Evolutionary conservation across 2,329 filamentous ascomycete species (phyloP).

Genomic region (Microdochium paspali): DNA sequence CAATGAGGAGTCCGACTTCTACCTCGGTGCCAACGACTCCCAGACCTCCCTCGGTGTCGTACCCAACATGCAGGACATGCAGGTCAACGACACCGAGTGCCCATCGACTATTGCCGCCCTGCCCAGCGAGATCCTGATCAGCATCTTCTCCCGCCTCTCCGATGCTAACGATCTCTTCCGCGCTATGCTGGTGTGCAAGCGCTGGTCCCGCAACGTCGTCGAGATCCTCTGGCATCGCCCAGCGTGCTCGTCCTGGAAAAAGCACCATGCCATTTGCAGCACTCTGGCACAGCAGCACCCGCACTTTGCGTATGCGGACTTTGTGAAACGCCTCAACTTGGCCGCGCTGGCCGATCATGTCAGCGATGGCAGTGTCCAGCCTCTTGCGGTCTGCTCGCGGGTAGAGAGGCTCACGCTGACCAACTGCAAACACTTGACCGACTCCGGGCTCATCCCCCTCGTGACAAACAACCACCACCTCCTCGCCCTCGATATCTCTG

Average conservation of each 20-base stretch:
- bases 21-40: conserved; percentile 81
- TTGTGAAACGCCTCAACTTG: conserved; percentile 87
- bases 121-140: conserved; percentile 90
- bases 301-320: conserved; percentile 81
- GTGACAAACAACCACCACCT: conserved; percentile 72
- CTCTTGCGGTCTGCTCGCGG: conserved; percentile 76
- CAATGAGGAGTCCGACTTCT: conserved; percentile 91
- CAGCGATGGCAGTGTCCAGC: conserved; percentile 81
- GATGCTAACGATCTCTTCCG: conserved; percentile 68
- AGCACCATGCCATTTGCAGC: conserved; percentile 70
- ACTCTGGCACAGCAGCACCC: conserved; percentile 65
- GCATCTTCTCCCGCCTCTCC: conserved; percentile 78
- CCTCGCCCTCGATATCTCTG: conserved; percentile 83
- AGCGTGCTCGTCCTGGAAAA: conserved; percentile 77
- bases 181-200: conserved; percentile 89
- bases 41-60: conserved; percentile 75
- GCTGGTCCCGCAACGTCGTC: conserved; percentile 87
- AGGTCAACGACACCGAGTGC: conserved; percentile 55
- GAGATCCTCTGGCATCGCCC: conserved; percentile 93
- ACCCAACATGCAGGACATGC: conserved; percentile 67
- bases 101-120: conserved; percentile 74
- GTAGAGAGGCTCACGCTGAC: conserved; percentile 90
- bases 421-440: conserved; percentile 77
- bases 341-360: conserved; percentile 65
- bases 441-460: conserved; percentile 71